Evolutionary conservation across 2,329 filamentous ascomycete species (phyloP).

Genomic region (Aspergillus aculeatinus): DNA sequence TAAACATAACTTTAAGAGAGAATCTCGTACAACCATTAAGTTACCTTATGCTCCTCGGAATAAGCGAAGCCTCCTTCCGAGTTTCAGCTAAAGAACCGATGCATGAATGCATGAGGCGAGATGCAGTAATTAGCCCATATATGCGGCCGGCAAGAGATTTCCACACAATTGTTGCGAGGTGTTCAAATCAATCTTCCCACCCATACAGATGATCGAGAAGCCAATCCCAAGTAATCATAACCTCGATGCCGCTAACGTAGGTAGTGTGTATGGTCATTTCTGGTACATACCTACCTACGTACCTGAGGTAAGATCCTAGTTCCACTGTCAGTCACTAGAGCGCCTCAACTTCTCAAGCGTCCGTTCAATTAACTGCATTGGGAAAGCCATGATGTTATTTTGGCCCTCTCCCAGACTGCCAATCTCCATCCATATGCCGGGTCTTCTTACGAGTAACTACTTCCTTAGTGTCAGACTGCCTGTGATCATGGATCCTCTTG

Average conservation of each 20-base stretch:
- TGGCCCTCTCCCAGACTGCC: slow-evolving; percentile 4
- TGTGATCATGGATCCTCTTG: neutral
- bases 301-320: slow-evolving; percentile 3
- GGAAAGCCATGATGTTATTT: slow-evolving; percentile 7
- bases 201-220: neutral
- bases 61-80: slow-evolving; percentile 9
- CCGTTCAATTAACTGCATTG: slow-evolving; percentile 1
- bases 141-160: neutral
- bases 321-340: slow-evolving; percentile 2
- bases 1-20: neutral
- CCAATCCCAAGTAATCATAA: neutral
- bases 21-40: neutral
- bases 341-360: neutral
- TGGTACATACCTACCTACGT: slow-evolving; percentile 3
- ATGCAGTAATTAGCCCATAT: neutral
- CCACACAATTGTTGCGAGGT: slow-evolving; percentile 5
- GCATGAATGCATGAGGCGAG: neutral
- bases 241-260: slow-evolving; percentile 11
- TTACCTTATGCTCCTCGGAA: neutral
- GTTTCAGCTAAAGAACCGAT: slow-evolving; percentile 13
- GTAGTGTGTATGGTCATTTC: slow-evolving; percentile 17
- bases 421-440: neutral
- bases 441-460: slow-evolving; percentile 4
- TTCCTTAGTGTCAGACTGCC: neutral
- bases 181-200: slow-evolving; percentile 3